Base-by-base conservation (phyloP, 345 rosid genomes). In the Syzygium grande region DNA sequence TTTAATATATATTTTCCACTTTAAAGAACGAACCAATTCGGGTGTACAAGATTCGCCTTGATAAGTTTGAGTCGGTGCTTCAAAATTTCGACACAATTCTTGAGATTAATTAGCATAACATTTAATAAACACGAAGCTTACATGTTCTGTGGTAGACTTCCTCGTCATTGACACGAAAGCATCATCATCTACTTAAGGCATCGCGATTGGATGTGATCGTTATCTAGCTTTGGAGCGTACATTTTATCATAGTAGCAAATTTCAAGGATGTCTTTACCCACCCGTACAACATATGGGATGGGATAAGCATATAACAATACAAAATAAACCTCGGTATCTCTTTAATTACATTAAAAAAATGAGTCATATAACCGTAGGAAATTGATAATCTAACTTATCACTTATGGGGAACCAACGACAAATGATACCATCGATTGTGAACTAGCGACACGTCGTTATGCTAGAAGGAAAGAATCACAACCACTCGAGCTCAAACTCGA, bases 401-500 rank as follows among this genome's bases (percentile, higher is more conserved):
- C 3, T 17, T 1, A 1, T 4, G 46, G 9, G 23, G 12, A 34
- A 15, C 12, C 46, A 34, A 34, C 12, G 10, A 68, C 6, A 22
- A 1, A 34, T 4, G 2, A 10, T 19, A 9, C 13, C 41, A 68
- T 16, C 4, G 43, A 16, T 9, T 4, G 79, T 68, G 7, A 68
- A 34, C 3, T 4, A 9, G 25, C 0, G 1, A 1, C 11, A 9
- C 25, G 9, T 34, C 5, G 21, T 34, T 7, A 68, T 1, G 14
- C 13, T 68, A 17, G 3, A 65, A 2, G 30, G 3, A 65, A 30
- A 30, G 5, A 65, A 30, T 8, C 5, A 8, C 1, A 1, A 65
- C 30, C 3, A 0, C 3, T 65, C 17, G 1, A 7, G 0, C 3
- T 65, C 17, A 1, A 7, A 65, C 23, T 1, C 0, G 1, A 16